Evolutionary conservation across 2,329 filamentous ascomycete genomes (phyloP).

Genomic region (Phaeomoniella chlamydospora): DNA sequence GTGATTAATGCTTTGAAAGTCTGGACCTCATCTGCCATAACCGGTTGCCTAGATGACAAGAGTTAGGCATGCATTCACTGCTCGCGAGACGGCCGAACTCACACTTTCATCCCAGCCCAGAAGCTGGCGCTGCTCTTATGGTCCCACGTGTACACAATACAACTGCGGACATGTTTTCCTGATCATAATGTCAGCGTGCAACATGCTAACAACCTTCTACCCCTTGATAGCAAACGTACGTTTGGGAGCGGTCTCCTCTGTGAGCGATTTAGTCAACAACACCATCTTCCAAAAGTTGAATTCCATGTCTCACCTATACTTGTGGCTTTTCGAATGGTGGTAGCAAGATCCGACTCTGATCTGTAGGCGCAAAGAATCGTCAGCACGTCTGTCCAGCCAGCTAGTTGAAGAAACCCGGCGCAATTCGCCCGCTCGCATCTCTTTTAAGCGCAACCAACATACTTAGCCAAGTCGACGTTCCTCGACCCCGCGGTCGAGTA

Average conservation of each 20-base stretch:
- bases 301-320: constrained; percentile 36
- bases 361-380: constrained; percentile 18
- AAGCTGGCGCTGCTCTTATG: constrained; percentile 91
- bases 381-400: not conserved
- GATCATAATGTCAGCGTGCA: no score
- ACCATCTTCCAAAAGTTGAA: constrained; percentile 4
- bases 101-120: constrained; percentile 98
- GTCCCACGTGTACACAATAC: constrained; percentile 98
- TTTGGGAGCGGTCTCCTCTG: constrained; percentile 54
- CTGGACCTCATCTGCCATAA: constrained; percentile 94
- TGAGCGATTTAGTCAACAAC: constrained; percentile 9
- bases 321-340: constrained; percentile 54
- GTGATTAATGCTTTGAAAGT: constrained; percentile 98
- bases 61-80: no score
- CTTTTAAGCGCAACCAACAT: no score
- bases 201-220: no score
- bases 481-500: not conserved
- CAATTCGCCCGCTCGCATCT: no score
- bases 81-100: no score
- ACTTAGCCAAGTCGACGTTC: not conserved
- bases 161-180: constrained; percentile 91
- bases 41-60: constrained; percentile 69
- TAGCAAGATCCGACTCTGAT: constrained; percentile 49
- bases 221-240: constrained; percentile 35
- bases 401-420: not conserved